phyloP scores from a whole-genome alignment of 2,329 filamentous ascomycete genomes.

The Neonectria ditissima region DNA sequence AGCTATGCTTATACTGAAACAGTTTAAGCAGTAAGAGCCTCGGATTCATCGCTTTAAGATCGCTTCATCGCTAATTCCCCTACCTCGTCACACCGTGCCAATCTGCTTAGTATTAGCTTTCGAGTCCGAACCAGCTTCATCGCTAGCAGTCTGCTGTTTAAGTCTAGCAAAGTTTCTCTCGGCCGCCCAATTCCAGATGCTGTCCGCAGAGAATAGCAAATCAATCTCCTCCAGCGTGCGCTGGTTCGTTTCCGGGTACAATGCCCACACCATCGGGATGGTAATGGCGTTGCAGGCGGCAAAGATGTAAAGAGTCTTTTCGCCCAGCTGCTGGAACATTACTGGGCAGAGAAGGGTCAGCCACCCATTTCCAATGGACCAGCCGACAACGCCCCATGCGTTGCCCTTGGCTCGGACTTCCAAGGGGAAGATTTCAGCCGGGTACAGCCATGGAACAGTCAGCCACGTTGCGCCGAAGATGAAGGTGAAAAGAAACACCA shows the following conservation, averaged over 20 bases:
- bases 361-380: slow-evolving; percentile 82
- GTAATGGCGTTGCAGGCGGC: slow-evolving; percentile 73
- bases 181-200: slow-evolving; percentile 77
- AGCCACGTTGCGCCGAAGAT: slow-evolving; percentile 60
- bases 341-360: slow-evolving; percentile 63
- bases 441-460: slow-evolving; percentile 71
- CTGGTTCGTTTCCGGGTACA: slow-evolving; percentile 81
- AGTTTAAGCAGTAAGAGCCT: no score
- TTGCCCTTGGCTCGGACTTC: slow-evolving; percentile 80
- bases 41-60: no score
- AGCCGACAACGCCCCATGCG: slow-evolving; percentile 80
- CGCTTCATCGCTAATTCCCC: no score
- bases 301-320: slow-evolving; percentile 82
- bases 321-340: slow-evolving; percentile 73
- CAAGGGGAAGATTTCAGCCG: slow-evolving; percentile 79
- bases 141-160: background rate
- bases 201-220: slow-evolving; percentile 74
- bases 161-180: slow-evolving; percentile 68
- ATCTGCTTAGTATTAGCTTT: background rate
- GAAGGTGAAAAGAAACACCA: slow-evolving; percentile 70
- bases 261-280: slow-evolving; percentile 77
- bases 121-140: background rate
- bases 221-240: slow-evolving; percentile 82
- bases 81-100: no score
- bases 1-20: no score